A percentile compares a stretch with the other conserved stretches of the same genome.
Evolutionary conservation across 2,329 filamentous ascomycete species (phyloP).

Genomic region (Paraphaeosphaeria sporulosa): DNA sequence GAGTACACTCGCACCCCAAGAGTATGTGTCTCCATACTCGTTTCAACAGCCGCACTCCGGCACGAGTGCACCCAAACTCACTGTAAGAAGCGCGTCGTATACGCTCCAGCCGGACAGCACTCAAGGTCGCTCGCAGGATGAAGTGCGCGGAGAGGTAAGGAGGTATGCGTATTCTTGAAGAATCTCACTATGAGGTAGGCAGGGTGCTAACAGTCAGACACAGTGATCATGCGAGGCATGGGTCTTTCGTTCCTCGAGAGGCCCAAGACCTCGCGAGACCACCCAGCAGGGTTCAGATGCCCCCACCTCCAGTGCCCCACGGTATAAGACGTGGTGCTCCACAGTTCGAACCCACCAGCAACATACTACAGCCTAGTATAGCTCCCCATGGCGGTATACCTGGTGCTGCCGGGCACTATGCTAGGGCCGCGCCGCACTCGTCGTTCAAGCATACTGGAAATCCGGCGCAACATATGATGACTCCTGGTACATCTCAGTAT

Average conservation of each 20-base stretch:
- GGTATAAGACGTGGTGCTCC: not conserved
- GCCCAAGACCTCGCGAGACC: too few species aligned
- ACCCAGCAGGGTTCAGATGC: too few species aligned
- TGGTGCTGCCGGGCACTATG: not conserved
- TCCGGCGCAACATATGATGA: not conserved
- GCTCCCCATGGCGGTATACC: not conserved
- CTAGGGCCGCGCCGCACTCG: conserved; percentile 1
- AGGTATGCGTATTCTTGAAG: not conserved
- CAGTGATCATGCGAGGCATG: not conserved
- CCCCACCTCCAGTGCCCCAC: not conserved
- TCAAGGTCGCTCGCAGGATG: not conserved
- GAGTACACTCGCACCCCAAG: too few species aligned
- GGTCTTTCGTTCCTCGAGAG: not conserved
- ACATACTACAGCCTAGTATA: not conserved
- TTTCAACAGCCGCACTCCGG: too few species aligned
- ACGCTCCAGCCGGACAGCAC: too few species aligned
- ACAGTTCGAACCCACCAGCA: not conserved
- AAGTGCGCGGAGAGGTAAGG: too few species aligned
- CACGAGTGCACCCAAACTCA: too few species aligned
- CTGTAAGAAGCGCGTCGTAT: too few species aligned
- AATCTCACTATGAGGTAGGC: not conserved
- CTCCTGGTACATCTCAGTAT: not conserved
- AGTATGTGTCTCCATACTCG: too few species aligned
- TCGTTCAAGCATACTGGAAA: not conserved
- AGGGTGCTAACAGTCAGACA: not conserved